Evolutionary conservation across 1,139 yeast species (phyloP).

Genomic region (Debaryomycetaceae sp.): DNA sequence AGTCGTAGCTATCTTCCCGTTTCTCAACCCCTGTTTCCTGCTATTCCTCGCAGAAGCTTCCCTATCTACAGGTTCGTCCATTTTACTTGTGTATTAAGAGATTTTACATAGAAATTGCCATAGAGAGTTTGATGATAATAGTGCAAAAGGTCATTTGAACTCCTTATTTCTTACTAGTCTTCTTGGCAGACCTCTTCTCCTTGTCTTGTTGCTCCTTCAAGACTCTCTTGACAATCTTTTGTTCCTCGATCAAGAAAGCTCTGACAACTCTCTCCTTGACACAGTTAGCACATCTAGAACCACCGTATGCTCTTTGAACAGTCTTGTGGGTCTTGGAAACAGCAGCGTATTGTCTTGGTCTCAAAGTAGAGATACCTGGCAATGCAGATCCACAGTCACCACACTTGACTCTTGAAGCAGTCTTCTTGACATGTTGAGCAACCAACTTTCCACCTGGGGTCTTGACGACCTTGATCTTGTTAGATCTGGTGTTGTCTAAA

Average conservation of each 20-base stretch:
- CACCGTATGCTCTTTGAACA: conserved; percentile 99
- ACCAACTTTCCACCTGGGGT: conserved; percentile 99
- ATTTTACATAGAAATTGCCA: background rate
- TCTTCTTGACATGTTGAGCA: conserved; percentile 96
- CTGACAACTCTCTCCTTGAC: conserved; percentile 98
- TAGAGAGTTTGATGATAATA: background rate
- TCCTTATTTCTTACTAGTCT: conserved; percentile 35
- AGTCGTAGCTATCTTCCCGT: no score
- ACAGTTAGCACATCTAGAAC: conserved; percentile 97
- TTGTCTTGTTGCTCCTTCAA: conserved; percentile 91
- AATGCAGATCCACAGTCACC: conserved; percentile 96
- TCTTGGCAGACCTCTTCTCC: conserved; percentile 55
- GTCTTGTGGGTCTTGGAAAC: conserved; percentile 96
- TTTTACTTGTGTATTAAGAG: background rate
- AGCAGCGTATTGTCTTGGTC: conserved; percentile 97
- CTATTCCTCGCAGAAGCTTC: background rate
- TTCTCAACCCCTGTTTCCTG: no score
- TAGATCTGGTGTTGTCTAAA: conserved; percentile 89
- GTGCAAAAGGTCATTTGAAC: background rate
- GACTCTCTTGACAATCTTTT: conserved; percentile 98
- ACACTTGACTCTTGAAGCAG: conserved; percentile 95
- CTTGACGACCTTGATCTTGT: conserved; percentile 98
- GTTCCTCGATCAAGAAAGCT: conserved; percentile 99
- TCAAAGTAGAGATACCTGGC: conserved; percentile 88
- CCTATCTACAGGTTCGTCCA: background rate